Conservation (phyloP, 1,284 basidiomycete genomes). For the Sanghuangporus sanghuang region DNA sequence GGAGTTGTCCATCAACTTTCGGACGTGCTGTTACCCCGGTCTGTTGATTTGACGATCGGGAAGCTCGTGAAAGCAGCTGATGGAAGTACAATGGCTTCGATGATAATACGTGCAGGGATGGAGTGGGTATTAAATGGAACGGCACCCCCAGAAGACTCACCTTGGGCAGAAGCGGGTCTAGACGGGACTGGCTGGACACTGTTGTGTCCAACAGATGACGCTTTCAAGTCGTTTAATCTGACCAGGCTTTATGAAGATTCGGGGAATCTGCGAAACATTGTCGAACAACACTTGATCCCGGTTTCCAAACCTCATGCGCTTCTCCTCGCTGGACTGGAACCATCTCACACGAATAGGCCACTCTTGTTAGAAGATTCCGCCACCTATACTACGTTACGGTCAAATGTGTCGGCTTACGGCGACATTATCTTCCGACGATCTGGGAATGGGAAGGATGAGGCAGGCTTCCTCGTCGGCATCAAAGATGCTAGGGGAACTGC, state of each 20-base stretch:
- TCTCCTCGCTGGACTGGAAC: slow-evolving; percentile 26
- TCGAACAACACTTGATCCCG: slow-evolving; percentile 88
- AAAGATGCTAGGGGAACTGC: slow-evolving; percentile 79
- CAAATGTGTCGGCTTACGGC: slow-evolving; percentile 61
- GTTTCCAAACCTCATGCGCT: slow-evolving; percentile 29
- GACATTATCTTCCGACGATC: slow-evolving; percentile 73
- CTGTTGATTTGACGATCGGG: slow-evolving; percentile 79
- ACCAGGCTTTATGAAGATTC: slow-evolving; percentile 68
- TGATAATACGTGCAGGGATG: slow-evolving; percentile 80
- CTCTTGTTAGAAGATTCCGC: slow-evolving; percentile 65
- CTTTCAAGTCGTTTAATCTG: slow-evolving; percentile 87
- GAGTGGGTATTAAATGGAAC: slow-evolving; percentile 89
- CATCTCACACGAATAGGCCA: slow-evolving; percentile 63
- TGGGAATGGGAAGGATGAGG: slow-evolving; percentile 30
- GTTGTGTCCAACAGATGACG: slow-evolving; percentile 87
- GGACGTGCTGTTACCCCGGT: slow-evolving; percentile 87
- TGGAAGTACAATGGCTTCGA: slow-evolving; percentile 80
- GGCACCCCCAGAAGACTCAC: slow-evolving; percentile 58
- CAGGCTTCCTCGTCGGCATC: slow-evolving; percentile 78
- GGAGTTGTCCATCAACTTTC: slow-evolving; percentile 90
- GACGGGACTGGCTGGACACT: slow-evolving; percentile 69
- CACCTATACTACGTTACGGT: slow-evolving; percentile 71
- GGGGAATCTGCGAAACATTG: slow-evolving; percentile 59
- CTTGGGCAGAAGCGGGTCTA: slow-evolving; percentile 48
- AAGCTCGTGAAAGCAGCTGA: slow-evolving; percentile 89